These are phyloP conservation scores for Luffa acutangula DNA, from an alignment of 306 rosid genomes.

Conservation along the genomic window DNA sequence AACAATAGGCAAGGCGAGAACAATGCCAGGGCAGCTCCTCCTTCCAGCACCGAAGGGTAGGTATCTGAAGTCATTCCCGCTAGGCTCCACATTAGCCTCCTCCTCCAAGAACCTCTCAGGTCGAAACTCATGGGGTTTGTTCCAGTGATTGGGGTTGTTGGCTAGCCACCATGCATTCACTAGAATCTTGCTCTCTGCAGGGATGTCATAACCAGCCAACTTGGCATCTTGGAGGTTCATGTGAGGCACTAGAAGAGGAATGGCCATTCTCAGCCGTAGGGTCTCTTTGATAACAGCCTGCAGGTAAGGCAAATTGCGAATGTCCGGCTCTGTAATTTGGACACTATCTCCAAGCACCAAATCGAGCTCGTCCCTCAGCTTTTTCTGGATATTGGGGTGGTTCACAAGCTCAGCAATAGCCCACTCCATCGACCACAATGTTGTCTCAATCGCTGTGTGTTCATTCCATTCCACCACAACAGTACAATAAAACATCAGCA, in stretches of 20 bases:
- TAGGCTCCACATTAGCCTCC: slow-evolving; percentile 67
- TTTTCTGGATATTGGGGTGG: slow-evolving; percentile 56
- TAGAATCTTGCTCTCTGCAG: slow-evolving; percentile 73
- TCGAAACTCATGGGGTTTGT: slow-evolving; percentile 60
- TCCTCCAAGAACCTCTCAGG: slow-evolving; percentile 84
- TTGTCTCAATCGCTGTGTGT: slow-evolving; percentile 70
- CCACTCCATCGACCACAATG: slow-evolving; percentile 87
- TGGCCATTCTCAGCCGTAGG: slow-evolving; percentile 65
- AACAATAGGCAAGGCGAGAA: slow-evolving; percentile 68
- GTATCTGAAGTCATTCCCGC: slow-evolving; percentile 75
- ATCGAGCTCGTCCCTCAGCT: slow-evolving; percentile 48
- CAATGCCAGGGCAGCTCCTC: slow-evolving; percentile 83
- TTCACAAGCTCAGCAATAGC: slow-evolving; percentile 82
- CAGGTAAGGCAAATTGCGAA: slow-evolving; percentile 59
- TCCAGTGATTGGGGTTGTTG: slow-evolving; percentile 76
- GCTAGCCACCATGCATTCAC: slow-evolving; percentile 91
- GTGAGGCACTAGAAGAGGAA: slow-evolving; percentile 81
- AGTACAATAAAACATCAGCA: neutral
- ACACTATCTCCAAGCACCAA: slow-evolving; percentile 43
- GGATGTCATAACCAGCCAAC: slow-evolving; percentile 60
- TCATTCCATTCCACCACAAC: neutral
- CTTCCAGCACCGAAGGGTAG: slow-evolving; percentile 88
- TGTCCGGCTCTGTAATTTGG: slow-evolving; percentile 62
- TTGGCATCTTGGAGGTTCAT: slow-evolving; percentile 78
- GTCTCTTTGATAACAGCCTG: slow-evolving; percentile 82